Evolutionary conservation across 805 yeast genomes (phyloP).

Genomic region (Yamadazyma endophytica): DNA sequence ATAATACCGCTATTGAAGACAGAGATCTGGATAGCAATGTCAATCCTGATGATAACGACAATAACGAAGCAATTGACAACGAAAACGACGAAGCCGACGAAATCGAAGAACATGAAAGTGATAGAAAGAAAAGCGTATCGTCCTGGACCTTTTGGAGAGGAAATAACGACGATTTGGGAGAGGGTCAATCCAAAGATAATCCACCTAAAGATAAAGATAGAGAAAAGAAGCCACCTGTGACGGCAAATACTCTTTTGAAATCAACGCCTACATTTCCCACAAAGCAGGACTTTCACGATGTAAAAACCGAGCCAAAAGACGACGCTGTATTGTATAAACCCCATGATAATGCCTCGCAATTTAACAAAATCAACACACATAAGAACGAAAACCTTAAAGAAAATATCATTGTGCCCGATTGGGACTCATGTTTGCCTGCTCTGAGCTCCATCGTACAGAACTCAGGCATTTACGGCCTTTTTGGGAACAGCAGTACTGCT

Average conservation of each 20-base stretch:
- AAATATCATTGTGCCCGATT: constrained; percentile 39
- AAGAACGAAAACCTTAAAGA: constrained; percentile 39
- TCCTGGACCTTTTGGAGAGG: background rate
- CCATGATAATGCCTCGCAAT: constrained; percentile 36
- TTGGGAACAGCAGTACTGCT: constrained; percentile 24
- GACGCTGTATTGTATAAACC: constrained; percentile 45
- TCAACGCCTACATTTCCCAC: constrained; percentile 27
- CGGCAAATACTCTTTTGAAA: constrained; percentile 30
- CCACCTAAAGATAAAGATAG: constrained; percentile 8
- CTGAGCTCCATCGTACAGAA: constrained; percentile 15
- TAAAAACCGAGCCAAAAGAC: constrained; percentile 16
- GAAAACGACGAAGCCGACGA: constrained; percentile 2
- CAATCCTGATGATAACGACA: constrained; percentile 5
- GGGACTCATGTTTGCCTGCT: constrained; percentile 34
- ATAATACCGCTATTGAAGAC: too few relatives aligned
- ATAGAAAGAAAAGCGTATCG: background rate
- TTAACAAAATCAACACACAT: constrained; percentile 40
- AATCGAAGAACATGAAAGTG: background rate
- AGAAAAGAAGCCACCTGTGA: constrained; percentile 8
- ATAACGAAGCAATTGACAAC: constrained; percentile 7
- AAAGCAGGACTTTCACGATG: constrained; percentile 12
- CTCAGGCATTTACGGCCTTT: constrained; percentile 13
- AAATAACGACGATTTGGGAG: too few relatives aligned
- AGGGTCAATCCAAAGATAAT: constrained; percentile 2
- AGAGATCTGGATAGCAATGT: background rate